A percentile compares a stretch with the other conserved stretches of the same genome.
Conservation (phyloP, 2,329 filamentous ascomycete genomes). For the Cadophora malorum region DNA sequence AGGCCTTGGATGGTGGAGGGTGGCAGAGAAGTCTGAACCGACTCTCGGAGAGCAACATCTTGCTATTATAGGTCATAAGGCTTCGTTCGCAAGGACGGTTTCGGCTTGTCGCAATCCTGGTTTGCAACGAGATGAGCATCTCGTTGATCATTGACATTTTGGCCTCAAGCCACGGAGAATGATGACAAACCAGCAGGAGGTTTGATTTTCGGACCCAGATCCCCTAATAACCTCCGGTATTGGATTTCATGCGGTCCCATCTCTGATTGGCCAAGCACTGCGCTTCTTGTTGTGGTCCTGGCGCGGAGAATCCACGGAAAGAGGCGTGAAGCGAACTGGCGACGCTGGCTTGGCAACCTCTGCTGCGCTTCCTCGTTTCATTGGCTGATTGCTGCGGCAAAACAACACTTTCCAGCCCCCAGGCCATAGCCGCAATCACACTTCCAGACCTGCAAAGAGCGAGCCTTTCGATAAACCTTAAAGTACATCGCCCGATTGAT, state of each 20-base stretch:
- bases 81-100: not conserved
- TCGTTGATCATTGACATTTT: not conserved
- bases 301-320: not conserved
- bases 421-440: not conserved
- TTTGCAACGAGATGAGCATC: not conserved
- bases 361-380: constrained; percentile 18
- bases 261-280: constrained; percentile 23
- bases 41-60: constrained; percentile 26
- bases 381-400: constrained; percentile 27
- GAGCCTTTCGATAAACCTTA: constrained; percentile 1
- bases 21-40: constrained; percentile 20
- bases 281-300: not conserved
- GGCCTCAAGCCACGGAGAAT: not conserved
- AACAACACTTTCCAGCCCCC: not conserved
- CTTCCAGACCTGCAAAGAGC: not conserved
- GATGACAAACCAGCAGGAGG: not conserved
- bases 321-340: not conserved
- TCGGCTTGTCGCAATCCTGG: not conserved
- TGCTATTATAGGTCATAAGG: constrained; percentile 33
- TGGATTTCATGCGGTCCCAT: constrained; percentile 13
- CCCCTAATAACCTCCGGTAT: not conserved
- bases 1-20: not conserved
- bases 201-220: not conserved
- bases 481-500: not conserved
- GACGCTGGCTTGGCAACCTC: not conserved